Evolutionary conservation across 164 flowering plant species (phyloP).

Genomic region (Echeveria elegans): DNA sequence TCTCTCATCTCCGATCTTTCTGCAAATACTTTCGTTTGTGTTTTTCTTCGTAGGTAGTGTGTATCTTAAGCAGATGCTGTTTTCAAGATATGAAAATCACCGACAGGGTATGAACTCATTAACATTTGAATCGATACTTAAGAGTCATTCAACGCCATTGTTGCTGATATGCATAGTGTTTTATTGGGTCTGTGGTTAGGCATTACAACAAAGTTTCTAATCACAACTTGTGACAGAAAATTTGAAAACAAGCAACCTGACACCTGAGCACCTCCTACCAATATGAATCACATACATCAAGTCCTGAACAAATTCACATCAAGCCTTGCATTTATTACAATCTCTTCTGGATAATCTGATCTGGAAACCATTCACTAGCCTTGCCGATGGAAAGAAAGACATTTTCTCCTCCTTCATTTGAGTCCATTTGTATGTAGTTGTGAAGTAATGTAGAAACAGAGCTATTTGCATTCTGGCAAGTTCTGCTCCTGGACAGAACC

Average conservation of each 20-base stretch:
- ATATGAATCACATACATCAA: not conserved
- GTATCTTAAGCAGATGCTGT: too few species aligned
- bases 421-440: slow-evolving; percentile 56
- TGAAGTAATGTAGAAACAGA: slow-evolving; percentile 63
- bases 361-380: slow-evolving; percentile 75
- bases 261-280: not conserved
- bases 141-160: too few species aligned
- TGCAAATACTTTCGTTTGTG: too few species aligned
- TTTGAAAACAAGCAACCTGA: not conserved
- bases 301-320: not conserved
- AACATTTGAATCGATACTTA: too few species aligned
- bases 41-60: too few species aligned
- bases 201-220: not conserved
- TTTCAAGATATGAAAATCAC: too few species aligned
- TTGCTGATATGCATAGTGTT: too few species aligned
- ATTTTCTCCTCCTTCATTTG: slow-evolving; percentile 64
- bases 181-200: too few species aligned
- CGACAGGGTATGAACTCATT: too few species aligned
- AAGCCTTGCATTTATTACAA: not conserved
- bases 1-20: too few species aligned
- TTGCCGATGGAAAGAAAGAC: slow-evolving; percentile 86
- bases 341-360: slow-evolving; percentile 28
- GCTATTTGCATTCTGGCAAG: slow-evolving; percentile 80
- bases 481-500: slow-evolving; percentile 90
- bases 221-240: not conserved